Conservation (phyloP, 495 filamentous ascomycete genomes). For the Lepraria neglecta region DNA sequence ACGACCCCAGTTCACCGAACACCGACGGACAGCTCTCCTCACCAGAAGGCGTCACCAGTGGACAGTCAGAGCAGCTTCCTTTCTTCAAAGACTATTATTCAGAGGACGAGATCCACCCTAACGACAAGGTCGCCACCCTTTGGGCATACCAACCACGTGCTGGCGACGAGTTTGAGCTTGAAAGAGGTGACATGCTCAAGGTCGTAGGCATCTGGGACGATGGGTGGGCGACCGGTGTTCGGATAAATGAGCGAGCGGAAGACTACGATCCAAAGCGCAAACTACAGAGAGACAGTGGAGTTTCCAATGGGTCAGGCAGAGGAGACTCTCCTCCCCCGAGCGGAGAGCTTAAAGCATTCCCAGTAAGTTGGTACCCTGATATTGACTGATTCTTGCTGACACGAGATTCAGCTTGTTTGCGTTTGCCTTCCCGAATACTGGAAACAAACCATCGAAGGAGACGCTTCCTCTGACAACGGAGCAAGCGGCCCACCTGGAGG, state of each 20-base stretch:
- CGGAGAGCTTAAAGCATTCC: slow-evolving; percentile 96
- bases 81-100: slow-evolving; percentile 99
- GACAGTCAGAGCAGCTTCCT: slow-evolving; percentile 88
- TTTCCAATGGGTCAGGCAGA: slow-evolving; percentile 72
- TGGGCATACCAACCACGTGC: slow-evolving; percentile 97
- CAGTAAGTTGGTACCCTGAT: slow-evolving; percentile 33
- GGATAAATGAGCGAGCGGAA: slow-evolving; percentile 76
- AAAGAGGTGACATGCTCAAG: slow-evolving; percentile 97
- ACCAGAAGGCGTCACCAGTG: slow-evolving; percentile 72
- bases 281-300: slow-evolving; percentile 82
- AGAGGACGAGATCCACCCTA: slow-evolving; percentile 87
- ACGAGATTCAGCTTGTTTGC: slow-evolving; percentile 62
- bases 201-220: slow-evolving; percentile 99
- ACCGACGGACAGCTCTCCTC: slow-evolving; percentile 75
- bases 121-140: slow-evolving; percentile 81
- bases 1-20: slow-evolving; percentile 67
- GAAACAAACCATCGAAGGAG: slow-evolving; percentile 93
- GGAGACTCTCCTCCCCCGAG: slow-evolving; percentile 58
- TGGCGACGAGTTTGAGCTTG: slow-evolving; percentile 86
- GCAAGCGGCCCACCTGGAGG: slow-evolving; percentile 16
- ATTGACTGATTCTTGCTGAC: slow-evolving; percentile 12
- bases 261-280: slow-evolving; percentile 75
- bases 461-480: slow-evolving; percentile 44
- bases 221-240: slow-evolving; percentile 93
- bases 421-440: slow-evolving; percentile 96